Percentiles rank a stretch among this genome's conserved stretches.
Evolutionary conservation across 305 asterid species (phyloP).

Genomic region (Fraxinus sp.): DNA sequence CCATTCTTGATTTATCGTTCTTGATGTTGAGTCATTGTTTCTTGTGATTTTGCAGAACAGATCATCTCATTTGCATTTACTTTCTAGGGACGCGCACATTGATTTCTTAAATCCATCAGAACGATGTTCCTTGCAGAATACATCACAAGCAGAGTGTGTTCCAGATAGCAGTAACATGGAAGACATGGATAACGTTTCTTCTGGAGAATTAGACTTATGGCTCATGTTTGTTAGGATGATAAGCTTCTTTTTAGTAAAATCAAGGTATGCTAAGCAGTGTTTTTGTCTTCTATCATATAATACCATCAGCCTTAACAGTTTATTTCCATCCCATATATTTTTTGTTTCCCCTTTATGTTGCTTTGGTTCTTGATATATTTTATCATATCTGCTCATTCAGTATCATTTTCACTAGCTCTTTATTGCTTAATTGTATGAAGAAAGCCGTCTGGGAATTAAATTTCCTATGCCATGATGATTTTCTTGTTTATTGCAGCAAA

Average conservation of each 20-base stretch:
- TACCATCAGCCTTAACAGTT: neutral
- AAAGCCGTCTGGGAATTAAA: neutral
- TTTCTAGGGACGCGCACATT: conserved; percentile 39
- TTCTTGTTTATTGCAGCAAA: neutral
- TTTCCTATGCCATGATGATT: neutral
- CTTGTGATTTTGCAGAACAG: conserved; percentile 67
- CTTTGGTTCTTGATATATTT: neutral
- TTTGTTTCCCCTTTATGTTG: neutral
- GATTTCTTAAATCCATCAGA: conserved; percentile 66
- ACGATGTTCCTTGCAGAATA: conserved; percentile 33
- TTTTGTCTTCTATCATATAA: neutral
- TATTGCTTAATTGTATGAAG: neutral
- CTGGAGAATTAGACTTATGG: conserved; percentile 55
- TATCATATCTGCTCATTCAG: neutral
- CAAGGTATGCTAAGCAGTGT: conserved; percentile 51
- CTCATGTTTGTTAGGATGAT: conserved; percentile 65
- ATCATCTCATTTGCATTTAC: conserved; percentile 44
- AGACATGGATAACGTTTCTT: conserved; percentile 24
- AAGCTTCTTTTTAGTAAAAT: conserved; percentile 62
- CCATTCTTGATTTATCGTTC: neutral
- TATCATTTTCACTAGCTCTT: neutral
- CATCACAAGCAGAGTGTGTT: conserved; percentile 30
- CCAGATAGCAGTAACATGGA: conserved; percentile 31
- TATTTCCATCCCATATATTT: neutral
- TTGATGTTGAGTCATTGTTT: neutral